Evolutionary conservation across 805 yeast genomes (phyloP).

Genomic region (Suhomyces kilbournensis): DNA sequence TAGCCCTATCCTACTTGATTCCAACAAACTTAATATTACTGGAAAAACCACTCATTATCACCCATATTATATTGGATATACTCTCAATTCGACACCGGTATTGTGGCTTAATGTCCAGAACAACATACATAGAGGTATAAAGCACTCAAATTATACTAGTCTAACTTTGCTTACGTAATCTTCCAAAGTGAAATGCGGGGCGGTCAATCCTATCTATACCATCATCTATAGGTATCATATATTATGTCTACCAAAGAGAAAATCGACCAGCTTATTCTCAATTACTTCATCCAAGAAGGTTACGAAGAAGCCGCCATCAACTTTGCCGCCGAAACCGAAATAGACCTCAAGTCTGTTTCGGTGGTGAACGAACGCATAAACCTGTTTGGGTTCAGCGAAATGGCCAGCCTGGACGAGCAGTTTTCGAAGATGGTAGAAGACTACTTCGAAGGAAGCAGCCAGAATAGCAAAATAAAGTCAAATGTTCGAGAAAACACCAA

Average conservation of each 20-base stretch:
- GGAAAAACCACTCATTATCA: no score
- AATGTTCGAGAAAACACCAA: conserved; percentile 9
- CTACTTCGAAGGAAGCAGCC: conserved; percentile 1
- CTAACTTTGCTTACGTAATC: background rate
- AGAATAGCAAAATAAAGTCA: background rate
- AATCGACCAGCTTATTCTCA: conserved; percentile 57
- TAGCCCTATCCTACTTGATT: no score
- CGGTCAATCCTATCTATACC: background rate
- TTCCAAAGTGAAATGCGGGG: background rate
- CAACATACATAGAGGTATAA: no score
- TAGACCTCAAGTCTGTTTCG: conserved; percentile 14
- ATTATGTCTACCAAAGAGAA: conserved; percentile 25
- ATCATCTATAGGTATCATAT: no score
- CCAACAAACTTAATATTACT: no score
- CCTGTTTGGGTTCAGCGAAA: background rate
- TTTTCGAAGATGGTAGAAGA: conserved; percentile 11
- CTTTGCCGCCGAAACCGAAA: conserved; percentile 57
- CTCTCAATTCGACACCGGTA: no score
- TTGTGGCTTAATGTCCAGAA: no score
- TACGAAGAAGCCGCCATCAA: conserved; percentile 63
- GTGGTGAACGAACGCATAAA: conserved; percentile 10
- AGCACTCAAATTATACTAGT: no score
- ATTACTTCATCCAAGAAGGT: conserved; percentile 76
- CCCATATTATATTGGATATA: no score
- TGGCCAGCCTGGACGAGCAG: conserved; percentile 9